These are phyloP conservation scores for cucumber (Cucumis sativus) DNA, from an alignment of 306 rosid genomes.

Conservation along the genomic window Cucumber_9930_V3 NC_026655.2:25678001-25678500, in stretches of 20 bases:
- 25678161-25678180: slow-evolving; percentile 32
- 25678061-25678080: slow-evolving; percentile 23
- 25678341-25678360: slow-evolving; percentile 23
- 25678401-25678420: slow-evolving; percentile 54
- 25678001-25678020: background rate
- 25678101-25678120: slow-evolving; percentile 44
- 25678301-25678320: background rate
- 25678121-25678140: slow-evolving; percentile 57
- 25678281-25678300: background rate
- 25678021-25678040: background rate
- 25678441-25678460: slow-evolving; percentile 83
- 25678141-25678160: slow-evolving; percentile 62
- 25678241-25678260: slow-evolving; percentile 94
- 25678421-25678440: slow-evolving; percentile 87
- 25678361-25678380: slow-evolving; percentile 60
- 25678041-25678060: slow-evolving; percentile 1
- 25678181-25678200: slow-evolving; percentile 46
- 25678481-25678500: background rate
- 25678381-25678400: slow-evolving; percentile 50
- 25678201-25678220: slow-evolving; percentile 63
- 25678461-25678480: slow-evolving; percentile 55
- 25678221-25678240: slow-evolving; percentile 87
- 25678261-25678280: background rate
- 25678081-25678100: slow-evolving; percentile 36
- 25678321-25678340: background rate